These are phyloP conservation scores for Digitaria exilis DNA, from an alignment of 202 grass and related monocot genomes.

Conservation along the genomic window DNA sequence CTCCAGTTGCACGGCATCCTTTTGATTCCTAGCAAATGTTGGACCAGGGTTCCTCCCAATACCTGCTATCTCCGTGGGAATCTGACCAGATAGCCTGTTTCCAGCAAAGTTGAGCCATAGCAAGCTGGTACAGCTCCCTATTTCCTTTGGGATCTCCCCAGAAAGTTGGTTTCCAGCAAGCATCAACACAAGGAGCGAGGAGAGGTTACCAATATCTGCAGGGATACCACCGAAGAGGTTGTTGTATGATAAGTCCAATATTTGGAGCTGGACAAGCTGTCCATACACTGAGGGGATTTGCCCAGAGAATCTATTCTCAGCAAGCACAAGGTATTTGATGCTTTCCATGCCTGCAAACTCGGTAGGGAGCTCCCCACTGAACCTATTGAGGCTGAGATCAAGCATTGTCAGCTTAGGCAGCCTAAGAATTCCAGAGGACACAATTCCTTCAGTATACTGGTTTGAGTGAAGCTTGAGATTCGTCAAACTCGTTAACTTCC, in stretches of 20 bases:
- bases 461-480: slow-evolving; percentile 47
- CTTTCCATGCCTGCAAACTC: slow-evolving; percentile 42
- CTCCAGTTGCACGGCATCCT: background rate
- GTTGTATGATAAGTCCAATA: slow-evolving; percentile 52
- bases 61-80: background rate
- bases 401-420: slow-evolving; percentile 37
- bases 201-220: background rate
- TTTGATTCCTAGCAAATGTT: background rate
- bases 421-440: slow-evolving; percentile 48
- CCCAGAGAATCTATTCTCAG: slow-evolving; percentile 44
- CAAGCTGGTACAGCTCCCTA: slow-evolving; percentile 16
- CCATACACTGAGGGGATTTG: slow-evolving; percentile 40
- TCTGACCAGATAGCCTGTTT: background rate
- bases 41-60: background rate
- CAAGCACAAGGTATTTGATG: slow-evolving; percentile 45
- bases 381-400: slow-evolving; percentile 57
- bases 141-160: slow-evolving; percentile 2
- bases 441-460: slow-evolving; percentile 46
- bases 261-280: slow-evolving; percentile 30
- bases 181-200: background rate
- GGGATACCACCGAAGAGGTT: background rate
- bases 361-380: slow-evolving; percentile 41
- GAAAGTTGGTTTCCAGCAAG: background rate
- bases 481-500: slow-evolving; percentile 30
- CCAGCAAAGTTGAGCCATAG: background rate